phyloP scores from a whole-genome alignment of 2,329 filamentous ascomycete species.

The Neonectria magnoliae region DNA sequence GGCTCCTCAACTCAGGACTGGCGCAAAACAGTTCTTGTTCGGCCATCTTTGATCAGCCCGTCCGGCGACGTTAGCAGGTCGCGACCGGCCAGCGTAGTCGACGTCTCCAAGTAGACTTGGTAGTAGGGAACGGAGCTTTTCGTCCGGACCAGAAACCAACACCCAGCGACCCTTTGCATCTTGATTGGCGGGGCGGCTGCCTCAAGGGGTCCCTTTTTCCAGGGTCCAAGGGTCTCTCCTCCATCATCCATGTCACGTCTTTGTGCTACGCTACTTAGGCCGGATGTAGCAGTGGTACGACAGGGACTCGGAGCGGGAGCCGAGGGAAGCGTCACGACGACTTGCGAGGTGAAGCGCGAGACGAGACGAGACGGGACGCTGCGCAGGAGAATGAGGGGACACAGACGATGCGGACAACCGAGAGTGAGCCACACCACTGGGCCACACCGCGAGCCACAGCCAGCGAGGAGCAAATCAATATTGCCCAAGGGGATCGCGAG shows the following conservation, averaged over 20 bases:
- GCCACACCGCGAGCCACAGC: background rate
- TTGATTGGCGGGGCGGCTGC: slow-evolving; percentile 32
- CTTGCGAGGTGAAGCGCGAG: slow-evolving; percentile 8
- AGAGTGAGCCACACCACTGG: background rate
- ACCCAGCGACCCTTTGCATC: slow-evolving; percentile 4
- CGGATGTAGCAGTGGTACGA: slow-evolving; percentile 29
- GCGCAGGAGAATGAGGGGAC: background rate
- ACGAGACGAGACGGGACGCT: background rate
- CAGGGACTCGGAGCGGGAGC: slow-evolving; percentile 28
- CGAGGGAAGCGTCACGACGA: slow-evolving; percentile 16
- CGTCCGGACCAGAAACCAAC: slow-evolving; percentile 25
- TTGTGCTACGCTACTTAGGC: slow-evolving; percentile 34
- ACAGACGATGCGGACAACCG: background rate
- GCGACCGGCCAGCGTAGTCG: slow-evolving; percentile 2
- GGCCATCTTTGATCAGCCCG: slow-evolving; percentile 9
- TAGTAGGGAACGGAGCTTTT: slow-evolving; percentile 36
- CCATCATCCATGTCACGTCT: slow-evolving; percentile 15
- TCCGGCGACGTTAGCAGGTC: slow-evolving; percentile 8
- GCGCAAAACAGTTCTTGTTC: slow-evolving; percentile 13
- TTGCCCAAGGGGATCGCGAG: background rate
- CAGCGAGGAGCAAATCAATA: background rate
- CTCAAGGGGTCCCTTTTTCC: slow-evolving; percentile 25
- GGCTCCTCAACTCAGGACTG: slow-evolving; percentile 28
- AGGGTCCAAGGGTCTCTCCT: slow-evolving; percentile 37
- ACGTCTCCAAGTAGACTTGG: slow-evolving; percentile 23